Evolutionary conservation across 106 monocot species (phyloP).

Genomic region (Triglochin maritima): DNA sequence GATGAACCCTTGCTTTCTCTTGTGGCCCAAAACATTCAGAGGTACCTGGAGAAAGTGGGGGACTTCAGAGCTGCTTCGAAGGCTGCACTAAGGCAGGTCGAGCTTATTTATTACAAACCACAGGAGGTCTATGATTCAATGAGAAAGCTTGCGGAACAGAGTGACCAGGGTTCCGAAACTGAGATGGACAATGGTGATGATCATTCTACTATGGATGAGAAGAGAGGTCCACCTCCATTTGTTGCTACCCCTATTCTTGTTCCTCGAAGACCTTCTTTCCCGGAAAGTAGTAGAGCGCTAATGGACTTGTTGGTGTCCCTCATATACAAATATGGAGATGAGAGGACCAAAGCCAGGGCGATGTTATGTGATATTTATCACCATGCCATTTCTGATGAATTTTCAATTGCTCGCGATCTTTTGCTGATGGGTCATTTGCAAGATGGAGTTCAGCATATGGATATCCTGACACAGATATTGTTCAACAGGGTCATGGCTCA

Average conservation of each 20-base stretch:
- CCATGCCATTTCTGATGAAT: conserved; percentile 86
- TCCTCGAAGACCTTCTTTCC: conserved; percentile 72
- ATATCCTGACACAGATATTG: conserved; percentile 79
- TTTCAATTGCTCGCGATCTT: conserved; percentile 69
- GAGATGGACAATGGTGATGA: conserved; percentile 33
- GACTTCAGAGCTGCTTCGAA: conserved; percentile 72
- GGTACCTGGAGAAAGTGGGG: conserved; percentile 56
- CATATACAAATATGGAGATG: conserved; percentile 85
- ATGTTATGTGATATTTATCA: conserved; percentile 99
- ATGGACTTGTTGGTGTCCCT: conserved; percentile 76
- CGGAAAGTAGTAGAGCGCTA: conserved; percentile 66
- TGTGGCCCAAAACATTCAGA: conserved; percentile 74
- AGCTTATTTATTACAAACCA: conserved; percentile 89
- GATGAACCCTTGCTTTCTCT: conserved; percentile 85
- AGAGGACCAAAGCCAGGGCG: conserved; percentile 93
- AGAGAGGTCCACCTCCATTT: conserved; percentile 48
- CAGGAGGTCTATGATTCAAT: conserved; percentile 94
- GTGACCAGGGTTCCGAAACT: conserved; percentile 21
- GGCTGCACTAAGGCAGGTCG: conserved; percentile 64
- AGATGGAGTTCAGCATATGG: conserved; percentile 90
- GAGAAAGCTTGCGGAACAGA: conserved; percentile 69
- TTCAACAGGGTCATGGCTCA: conserved; percentile 98
- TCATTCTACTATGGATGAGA: conserved; percentile 28
- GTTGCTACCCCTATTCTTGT: conserved; percentile 65
- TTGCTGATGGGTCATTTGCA: conserved; percentile 96